Evolutionary conservation across 192 early-diverging fungal species (phyloP).

Genomic region (Obelidium mucronatum): DNA sequence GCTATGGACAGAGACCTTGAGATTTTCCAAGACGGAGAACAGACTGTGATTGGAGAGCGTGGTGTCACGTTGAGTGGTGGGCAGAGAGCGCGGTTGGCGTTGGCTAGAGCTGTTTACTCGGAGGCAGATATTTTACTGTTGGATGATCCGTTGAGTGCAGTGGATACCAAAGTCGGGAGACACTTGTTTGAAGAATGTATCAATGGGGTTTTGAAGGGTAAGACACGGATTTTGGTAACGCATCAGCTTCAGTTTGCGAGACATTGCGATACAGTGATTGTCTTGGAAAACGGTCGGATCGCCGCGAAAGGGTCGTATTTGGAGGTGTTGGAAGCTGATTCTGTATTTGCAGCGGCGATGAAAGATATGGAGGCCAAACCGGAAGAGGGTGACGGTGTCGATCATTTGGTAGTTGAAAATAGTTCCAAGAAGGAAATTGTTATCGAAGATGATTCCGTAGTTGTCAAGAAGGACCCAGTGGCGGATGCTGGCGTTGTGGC

Average conservation of each 20-base stretch:
- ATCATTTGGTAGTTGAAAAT: constrained; percentile 17
- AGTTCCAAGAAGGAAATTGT: neutral
- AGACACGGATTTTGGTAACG: constrained; percentile 72
- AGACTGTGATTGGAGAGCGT: constrained; percentile 53
- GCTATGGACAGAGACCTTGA: constrained; percentile 53
- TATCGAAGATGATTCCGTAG: neutral
- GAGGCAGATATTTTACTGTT: constrained; percentile 55
- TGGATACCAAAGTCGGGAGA: constrained; percentile 55
- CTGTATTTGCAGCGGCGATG: constrained; percentile 25
- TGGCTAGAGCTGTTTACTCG: constrained; percentile 55
- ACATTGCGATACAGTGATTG: constrained; percentile 66
- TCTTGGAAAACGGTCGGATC: constrained; percentile 68
- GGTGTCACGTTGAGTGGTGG: constrained; percentile 52
- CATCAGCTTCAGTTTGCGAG: constrained; percentile 71
- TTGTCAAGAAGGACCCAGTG: constrained; percentile 1
- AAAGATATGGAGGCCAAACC: neutral
- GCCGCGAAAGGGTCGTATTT: constrained; percentile 60
- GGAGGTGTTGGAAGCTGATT: constrained; percentile 50
- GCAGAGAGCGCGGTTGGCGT: constrained; percentile 53
- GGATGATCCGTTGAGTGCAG: constrained; percentile 59
- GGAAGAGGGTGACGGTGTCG: neutral
- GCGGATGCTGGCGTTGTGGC: neutral
- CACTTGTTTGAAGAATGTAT: constrained; percentile 58
- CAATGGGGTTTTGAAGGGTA: constrained; percentile 43
- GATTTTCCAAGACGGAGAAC: constrained; percentile 37